Evolutionary conservation across 106 monocot species (phyloP), one percentile per base, ranked within the genome.

Genomic region (Chionographis japonica): DNA sequence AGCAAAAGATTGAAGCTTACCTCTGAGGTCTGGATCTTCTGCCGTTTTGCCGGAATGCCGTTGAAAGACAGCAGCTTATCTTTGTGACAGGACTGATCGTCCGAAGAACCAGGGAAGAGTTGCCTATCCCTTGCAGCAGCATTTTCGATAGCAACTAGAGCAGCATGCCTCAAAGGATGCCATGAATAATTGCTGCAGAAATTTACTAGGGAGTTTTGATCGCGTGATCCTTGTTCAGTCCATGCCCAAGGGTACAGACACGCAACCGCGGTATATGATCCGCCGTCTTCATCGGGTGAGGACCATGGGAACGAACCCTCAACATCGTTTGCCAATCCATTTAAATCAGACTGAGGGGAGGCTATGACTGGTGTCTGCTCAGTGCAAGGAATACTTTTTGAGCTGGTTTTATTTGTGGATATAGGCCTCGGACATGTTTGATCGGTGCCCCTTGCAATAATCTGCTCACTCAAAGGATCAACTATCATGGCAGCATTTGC

Each of bases 121-220:
- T 56, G 61, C 51, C 67, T 75, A 67, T 93, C 93, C 61, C 83
- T 86, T 20, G 67, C 71, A 61, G 93, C 76, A 75, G 93, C 80
- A 49, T 65, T 84, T 72, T 93, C 93, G 78, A 93, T 84, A 36
- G 86, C 89, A 81, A 81, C 84, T 13, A 93, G 20, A 68, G 84
- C 61, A 56, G 95, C 95, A 83, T 97, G 95, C 60, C 72, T 83
- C 38, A 97, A 72, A 69, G 95, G 95, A 86, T 97, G 92, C 92
- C 89, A 92, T 15, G 64, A 49, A 55, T n/a, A 65, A 8, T 54
- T 54, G 54, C 60, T 67, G 6, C 51, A 46, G 58, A 42, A 69
- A 39, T 74, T 71, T 35, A 40, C 70, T 53, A 36, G 8, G 2
- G 60, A 18, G 9, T 63, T 73, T 58, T 60, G 16, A 68, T 62